A percentile compares a stretch with the other conserved stretches of the same genome.
Evolutionary conservation across 2,329 filamentous ascomycete genomes (phyloP).

Genomic region (Penicillium sp.): DNA sequence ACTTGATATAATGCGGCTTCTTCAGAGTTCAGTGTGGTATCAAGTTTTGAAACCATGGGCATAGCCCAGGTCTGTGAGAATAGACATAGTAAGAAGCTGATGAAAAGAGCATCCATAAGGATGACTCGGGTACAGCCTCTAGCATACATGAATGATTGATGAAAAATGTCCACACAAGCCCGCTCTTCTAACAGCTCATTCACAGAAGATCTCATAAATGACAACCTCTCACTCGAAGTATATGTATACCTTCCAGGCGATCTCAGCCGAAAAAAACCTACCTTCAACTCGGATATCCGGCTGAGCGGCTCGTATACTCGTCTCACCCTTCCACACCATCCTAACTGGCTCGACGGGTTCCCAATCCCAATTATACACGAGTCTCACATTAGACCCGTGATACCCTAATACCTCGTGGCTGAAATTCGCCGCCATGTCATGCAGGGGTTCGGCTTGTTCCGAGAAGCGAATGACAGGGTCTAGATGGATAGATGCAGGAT

Average conservation of each 20-base stretch:
- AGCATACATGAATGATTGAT: neutral
- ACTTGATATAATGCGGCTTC: constrained; percentile 25
- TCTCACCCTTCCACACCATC: neutral
- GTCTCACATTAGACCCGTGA: constrained; percentile 9
- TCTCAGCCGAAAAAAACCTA: neutral
- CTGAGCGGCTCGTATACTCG: constrained; percentile 6
- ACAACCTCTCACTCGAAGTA: neutral
- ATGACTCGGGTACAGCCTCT: neutral
- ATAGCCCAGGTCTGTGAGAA: constrained; percentile 23
- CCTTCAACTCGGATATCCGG: neutral
- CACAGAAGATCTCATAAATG: neutral
- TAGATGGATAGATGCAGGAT: neutral
- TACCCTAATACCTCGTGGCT: constrained; percentile 11
- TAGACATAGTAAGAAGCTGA: constrained; percentile 12
- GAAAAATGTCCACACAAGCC: neutral
- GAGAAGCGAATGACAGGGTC: neutral
- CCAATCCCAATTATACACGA: neutral
- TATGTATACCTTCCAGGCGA: neutral
- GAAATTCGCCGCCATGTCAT: neutral
- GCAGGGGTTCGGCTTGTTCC: constrained; percentile 4
- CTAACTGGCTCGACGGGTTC: neutral
- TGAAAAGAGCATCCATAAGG: neutral
- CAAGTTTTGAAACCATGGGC: constrained; percentile 16
- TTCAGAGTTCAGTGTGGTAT: constrained; percentile 12
- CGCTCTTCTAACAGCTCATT: neutral